These are phyloP conservation scores for Excoecaria agallocha DNA, from an alignment of 345 rosid genomes.

Conservation along the genomic window DNA sequence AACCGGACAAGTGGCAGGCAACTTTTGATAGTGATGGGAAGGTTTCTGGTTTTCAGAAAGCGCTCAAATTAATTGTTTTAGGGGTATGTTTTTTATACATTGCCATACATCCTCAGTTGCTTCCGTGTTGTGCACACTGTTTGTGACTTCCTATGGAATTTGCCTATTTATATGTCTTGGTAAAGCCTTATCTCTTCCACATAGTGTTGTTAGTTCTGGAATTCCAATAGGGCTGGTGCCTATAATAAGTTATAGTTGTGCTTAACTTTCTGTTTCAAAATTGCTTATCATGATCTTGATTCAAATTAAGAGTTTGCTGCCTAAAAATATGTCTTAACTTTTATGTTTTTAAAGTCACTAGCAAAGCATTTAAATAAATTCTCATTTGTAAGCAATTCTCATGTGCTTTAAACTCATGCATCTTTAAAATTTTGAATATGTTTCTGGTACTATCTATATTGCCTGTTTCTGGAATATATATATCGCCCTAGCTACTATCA, in stretches of 20 bases:
- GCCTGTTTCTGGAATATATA: background rate
- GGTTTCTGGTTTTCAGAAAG: constrained; percentile 72
- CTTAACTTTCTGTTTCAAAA: background rate
- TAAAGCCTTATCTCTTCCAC: background rate
- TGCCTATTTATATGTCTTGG: background rate
- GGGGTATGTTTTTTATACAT: constrained; percentile 57
- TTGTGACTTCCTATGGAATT: background rate
- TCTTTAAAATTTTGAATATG: background rate
- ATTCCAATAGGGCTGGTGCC: background rate
- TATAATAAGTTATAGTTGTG: background rate
- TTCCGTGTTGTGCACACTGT: background rate
- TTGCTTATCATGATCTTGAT: background rate
- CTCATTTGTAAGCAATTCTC: background rate
- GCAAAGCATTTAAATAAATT: background rate
- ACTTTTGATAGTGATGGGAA: constrained; percentile 76
- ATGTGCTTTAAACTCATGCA: background rate
- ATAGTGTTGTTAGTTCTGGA: background rate
- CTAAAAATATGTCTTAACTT: background rate
- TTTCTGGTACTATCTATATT: background rate
- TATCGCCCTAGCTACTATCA: too few species aligned
- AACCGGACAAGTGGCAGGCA: constrained; percentile 84
- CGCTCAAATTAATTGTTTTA: constrained; percentile 61
- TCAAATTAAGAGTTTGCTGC: background rate
- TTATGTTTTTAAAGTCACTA: background rate
- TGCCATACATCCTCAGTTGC: background rate